A percentile compares a stretch with the other conserved stretches of the same genome.
Evolutionary conservation across 495 filamentous ascomycete species (phyloP).

Genomic region (Aspergillus affinis): DNA sequence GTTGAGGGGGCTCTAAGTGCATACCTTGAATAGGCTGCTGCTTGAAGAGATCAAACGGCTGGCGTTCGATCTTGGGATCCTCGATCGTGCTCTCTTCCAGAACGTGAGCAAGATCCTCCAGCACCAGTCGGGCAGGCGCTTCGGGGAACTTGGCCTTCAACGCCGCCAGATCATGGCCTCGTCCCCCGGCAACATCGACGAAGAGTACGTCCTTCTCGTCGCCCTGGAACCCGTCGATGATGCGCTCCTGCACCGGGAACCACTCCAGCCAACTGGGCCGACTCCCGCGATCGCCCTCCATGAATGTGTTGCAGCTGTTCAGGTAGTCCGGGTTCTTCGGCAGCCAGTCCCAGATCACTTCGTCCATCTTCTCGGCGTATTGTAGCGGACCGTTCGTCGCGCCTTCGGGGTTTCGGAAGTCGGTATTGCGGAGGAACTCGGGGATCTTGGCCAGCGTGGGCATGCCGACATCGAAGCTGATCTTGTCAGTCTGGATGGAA

Average conservation of each 20-base stretch:
- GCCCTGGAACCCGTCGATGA: slow-evolving; percentile 15
- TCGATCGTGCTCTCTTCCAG: slow-evolving; percentile 14
- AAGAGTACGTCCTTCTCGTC: slow-evolving; percentile 30
- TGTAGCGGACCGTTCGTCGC: slow-evolving; percentile 14
- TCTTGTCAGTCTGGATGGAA: background rate
- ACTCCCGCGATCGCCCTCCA: slow-evolving; percentile 21
- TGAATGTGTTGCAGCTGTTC: slow-evolving; percentile 26
- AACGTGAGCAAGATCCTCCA: slow-evolving; percentile 25
- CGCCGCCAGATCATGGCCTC: slow-evolving; percentile 44
- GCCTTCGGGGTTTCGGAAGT: slow-evolving; percentile 16
- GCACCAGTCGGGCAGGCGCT: slow-evolving; percentile 16
- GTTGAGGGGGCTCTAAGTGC: background rate
- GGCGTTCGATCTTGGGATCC: slow-evolving; percentile 20
- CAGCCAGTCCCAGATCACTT: slow-evolving; percentile 14
- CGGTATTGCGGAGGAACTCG: slow-evolving; percentile 17
- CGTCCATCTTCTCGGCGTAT: slow-evolving; percentile 13
- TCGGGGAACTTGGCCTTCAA: slow-evolving; percentile 32
- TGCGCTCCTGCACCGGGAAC: slow-evolving; percentile 29
- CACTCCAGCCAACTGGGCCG: slow-evolving; percentile 27
- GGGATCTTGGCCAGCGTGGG: slow-evolving; percentile 17
- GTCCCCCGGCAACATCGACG: slow-evolving; percentile 52
- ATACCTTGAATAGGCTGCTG: slow-evolving; percentile 43
- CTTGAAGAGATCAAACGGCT: slow-evolving; percentile 37
- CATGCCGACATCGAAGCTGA: slow-evolving; percentile 18
- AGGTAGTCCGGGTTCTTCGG: slow-evolving; percentile 9